Conservation (phyloP, 2,329 filamentous ascomycete species). For the Pseudopithomyces maydicus region DNA sequence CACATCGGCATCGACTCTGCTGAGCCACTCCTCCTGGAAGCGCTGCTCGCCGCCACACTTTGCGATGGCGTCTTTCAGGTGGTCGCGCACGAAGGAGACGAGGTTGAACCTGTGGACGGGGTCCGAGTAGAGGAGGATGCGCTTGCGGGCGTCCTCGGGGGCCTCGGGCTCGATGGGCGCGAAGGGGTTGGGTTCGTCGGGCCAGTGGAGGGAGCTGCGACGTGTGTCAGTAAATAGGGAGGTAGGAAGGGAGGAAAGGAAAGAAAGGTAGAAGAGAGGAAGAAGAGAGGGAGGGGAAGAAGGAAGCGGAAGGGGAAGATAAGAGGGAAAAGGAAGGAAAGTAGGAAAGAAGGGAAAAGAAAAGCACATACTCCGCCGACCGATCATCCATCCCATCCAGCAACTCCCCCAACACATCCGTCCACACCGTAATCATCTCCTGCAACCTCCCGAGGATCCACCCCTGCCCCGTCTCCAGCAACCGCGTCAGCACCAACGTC, state of each 20-base stretch:
- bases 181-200: slow-evolving; percentile 33
- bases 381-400: slow-evolving; percentile 62
- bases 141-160: slow-evolving; percentile 52
- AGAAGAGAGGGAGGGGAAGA: background rate
- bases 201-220: slow-evolving; percentile 50
- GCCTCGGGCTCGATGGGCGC: slow-evolving; percentile 43
- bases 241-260: background rate
- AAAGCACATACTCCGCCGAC: slow-evolving; percentile 43
- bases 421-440: slow-evolving; percentile 78
- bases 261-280: background rate
- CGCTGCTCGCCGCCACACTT: slow-evolving; percentile 66
- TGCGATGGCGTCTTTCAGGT: slow-evolving; percentile 64
- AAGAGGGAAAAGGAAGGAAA: background rate
- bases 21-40: slow-evolving; percentile 71
- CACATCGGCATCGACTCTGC: slow-evolving; percentile 77
- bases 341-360: background rate
- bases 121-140: slow-evolving; percentile 63
- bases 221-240: too few relatives aligned
- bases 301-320: background rate
- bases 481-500: slow-evolving; percentile 71
- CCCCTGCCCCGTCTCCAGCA: slow-evolving; percentile 67
- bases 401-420: slow-evolving; percentile 69
- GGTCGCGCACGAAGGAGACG: slow-evolving; percentile 66
- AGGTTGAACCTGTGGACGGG: slow-evolving; percentile 70
- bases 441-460: slow-evolving; percentile 68